Conservation (phyloP, 2,329 filamentous ascomycete species). For the Clonostachys chloroleuca region DNA sequence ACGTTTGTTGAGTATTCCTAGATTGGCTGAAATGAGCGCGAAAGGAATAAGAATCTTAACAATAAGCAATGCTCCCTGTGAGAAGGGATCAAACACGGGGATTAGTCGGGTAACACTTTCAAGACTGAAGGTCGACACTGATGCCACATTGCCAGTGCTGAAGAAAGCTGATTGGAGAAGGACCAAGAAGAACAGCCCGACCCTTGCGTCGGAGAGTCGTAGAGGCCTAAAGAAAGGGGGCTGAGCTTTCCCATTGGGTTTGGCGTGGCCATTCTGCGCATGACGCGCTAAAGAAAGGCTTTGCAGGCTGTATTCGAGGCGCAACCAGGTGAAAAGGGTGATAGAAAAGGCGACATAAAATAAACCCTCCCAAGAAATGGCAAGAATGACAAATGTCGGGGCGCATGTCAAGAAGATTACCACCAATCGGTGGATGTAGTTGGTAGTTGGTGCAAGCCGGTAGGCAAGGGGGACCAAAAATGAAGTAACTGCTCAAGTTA, state of each 20-base stretch:
- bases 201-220: slow-evolving; percentile 76
- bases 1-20: slow-evolving; percentile 86
- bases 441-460: slow-evolving; percentile 70
- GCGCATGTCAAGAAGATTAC: slow-evolving; percentile 91
- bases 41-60: slow-evolving; percentile 93
- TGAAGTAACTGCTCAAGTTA: slow-evolving; percentile 55
- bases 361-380: slow-evolving; percentile 93
- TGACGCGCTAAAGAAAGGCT: neutral
- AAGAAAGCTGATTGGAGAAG: slow-evolving; percentile 95
- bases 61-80: slow-evolving; percentile 80
- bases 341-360: slow-evolving; percentile 91
- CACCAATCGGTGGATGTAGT: slow-evolving; percentile 86
- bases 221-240: slow-evolving; percentile 49
- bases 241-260: slow-evolving; percentile 19
- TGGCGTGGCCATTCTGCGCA: neutral
- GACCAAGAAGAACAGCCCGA: slow-evolving; percentile 92
- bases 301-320: slow-evolving; percentile 73
- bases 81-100: slow-evolving; percentile 90
- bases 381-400: slow-evolving; percentile 90
- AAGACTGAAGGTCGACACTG: slow-evolving; percentile 86
- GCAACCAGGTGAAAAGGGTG: slow-evolving; percentile 82
- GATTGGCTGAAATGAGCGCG: slow-evolving; percentile 83
- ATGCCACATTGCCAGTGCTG: slow-evolving; percentile 93
- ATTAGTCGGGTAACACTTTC: slow-evolving; percentile 85
- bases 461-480: slow-evolving; percentile 79